Percentiles rank a stretch among this genome's conserved stretches.
These are phyloP conservation scores for Mycena chlorophos DNA, from an alignment of 768 basidiomycete genomes.

Conservation along the genomic window DNA sequence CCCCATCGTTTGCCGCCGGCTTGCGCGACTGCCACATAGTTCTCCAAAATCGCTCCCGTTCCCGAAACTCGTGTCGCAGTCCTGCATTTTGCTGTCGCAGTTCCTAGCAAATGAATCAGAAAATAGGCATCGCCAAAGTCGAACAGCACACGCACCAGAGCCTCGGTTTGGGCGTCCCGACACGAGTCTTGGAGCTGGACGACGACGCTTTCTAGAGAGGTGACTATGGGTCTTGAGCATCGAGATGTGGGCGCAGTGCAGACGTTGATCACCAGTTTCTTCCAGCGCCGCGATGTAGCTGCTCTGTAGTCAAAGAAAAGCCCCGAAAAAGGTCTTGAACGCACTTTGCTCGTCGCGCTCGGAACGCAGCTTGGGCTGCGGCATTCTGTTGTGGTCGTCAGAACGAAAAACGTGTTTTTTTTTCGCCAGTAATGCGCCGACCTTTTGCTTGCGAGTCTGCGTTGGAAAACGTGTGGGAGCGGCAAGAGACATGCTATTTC, in stretches of 20 bases:
- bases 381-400: no score
- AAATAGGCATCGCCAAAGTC: background rate
- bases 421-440: no score
- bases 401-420: no score
- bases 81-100: constrained; percentile 66
- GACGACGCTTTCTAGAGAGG: constrained; percentile 82
- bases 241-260: constrained; percentile 8
- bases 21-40: constrained; percentile 68
- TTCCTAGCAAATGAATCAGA: no score
- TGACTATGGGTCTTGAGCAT: constrained; percentile 51
- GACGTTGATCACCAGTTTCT: constrained; percentile 40
- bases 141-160: constrained; percentile 17
- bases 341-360: constrained; percentile 41
- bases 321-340: background rate
- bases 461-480: no score
- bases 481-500: no score
- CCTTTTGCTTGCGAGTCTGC: background rate
- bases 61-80: constrained; percentile 62
- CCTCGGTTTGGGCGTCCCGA: constrained; percentile 63
- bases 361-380: constrained; percentile 1
- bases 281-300: constrained; percentile 59
- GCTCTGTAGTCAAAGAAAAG: background rate
- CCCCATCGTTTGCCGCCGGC: constrained; percentile 51
- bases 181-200: constrained; percentile 81
- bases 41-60: constrained; percentile 75